These are phyloP conservation scores for Boletus sp. DNA, from an alignment of 1,284 basidiomycete genomes.

Conservation along the genomic window DNA sequence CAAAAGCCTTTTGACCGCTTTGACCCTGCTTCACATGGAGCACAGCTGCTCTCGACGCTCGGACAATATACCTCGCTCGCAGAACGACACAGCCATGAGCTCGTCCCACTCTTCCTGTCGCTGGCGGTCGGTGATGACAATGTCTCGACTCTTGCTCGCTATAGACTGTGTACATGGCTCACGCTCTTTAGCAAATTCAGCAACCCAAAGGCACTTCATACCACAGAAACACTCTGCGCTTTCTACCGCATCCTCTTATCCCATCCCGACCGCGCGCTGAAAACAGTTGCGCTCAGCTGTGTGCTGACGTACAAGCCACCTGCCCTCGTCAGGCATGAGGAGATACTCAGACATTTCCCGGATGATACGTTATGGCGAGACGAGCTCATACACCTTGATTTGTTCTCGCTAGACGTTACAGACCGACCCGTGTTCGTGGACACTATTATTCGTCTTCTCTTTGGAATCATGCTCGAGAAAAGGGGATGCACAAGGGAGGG, in stretches of 20 bases:
- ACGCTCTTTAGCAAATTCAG: slow-evolving; percentile 87
- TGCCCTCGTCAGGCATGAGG: slow-evolving; percentile 66
- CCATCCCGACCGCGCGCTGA: slow-evolving; percentile 82
- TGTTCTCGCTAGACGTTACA: slow-evolving; percentile 62
- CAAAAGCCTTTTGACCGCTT: slow-evolving; percentile 69
- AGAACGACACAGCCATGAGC: slow-evolving; percentile 82
- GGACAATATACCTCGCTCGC: slow-evolving; percentile 69
- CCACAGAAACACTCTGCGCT: slow-evolving; percentile 66
- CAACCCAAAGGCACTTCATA: slow-evolving; percentile 87
- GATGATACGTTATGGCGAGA: slow-evolving; percentile 92
- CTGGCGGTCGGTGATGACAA: slow-evolving; percentile 43
- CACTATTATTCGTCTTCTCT: slow-evolving; percentile 79
- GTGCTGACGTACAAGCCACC: slow-evolving; percentile 85
- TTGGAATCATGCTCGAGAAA: slow-evolving; percentile 88
- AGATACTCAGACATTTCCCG: slow-evolving; percentile 71
- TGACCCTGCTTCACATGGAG: slow-evolving; percentile 67
- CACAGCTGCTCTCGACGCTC: slow-evolving; percentile 75
- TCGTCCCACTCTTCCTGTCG: slow-evolving; percentile 80
- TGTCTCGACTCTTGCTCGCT: slow-evolving; percentile 48
- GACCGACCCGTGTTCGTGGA: slow-evolving; percentile 78
- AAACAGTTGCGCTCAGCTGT: slow-evolving; percentile 79
- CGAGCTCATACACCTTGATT: slow-evolving; percentile 75
- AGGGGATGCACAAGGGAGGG: slow-evolving; percentile 73
- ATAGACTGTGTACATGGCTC: slow-evolving; percentile 78
- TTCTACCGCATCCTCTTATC: slow-evolving; percentile 82